Percentiles rank a stretch among this genome's conserved stretches.
These are phyloP conservation scores for Trifolium repens DNA, from an alignment of 306 rosid genomes.

Conservation along the genomic window DNA sequence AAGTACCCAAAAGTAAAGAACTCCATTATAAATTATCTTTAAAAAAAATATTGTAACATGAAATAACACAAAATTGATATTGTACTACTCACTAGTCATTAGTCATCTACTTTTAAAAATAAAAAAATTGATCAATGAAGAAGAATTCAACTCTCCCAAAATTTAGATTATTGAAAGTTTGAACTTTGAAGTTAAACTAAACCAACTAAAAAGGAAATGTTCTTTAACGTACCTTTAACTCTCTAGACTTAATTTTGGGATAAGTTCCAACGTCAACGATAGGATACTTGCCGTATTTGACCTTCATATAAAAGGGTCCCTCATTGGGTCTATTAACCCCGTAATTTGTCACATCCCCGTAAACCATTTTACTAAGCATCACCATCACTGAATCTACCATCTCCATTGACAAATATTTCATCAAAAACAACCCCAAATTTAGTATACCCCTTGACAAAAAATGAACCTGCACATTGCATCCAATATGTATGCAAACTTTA, in stretches of 20 bases:
- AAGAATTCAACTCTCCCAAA: neutral
- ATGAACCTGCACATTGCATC: slow-evolving; percentile 55
- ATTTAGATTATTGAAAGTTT: neutral
- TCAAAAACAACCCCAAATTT: slow-evolving; percentile 48
- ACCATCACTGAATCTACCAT: slow-evolving; percentile 60
- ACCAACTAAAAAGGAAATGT: neutral
- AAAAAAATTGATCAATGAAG: too few species aligned
- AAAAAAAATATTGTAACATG: too few species aligned
- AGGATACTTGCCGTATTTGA: slow-evolving; percentile 70
- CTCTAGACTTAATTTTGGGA: slow-evolving; percentile 55
- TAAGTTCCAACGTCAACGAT: slow-evolving; percentile 57
- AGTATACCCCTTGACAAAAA: slow-evolving; percentile 57
- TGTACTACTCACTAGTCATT: too few species aligned
- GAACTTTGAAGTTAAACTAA: neutral
- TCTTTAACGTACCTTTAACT: slow-evolving; percentile 57
- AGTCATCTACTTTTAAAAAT: too few species aligned
- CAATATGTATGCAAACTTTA: neutral
- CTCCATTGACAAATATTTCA: slow-evolving; percentile 53
- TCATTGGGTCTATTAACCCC: slow-evolving; percentile 66
- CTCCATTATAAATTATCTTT: too few species aligned
- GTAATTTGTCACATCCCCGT: slow-evolving; percentile 57
- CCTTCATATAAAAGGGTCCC: slow-evolving; percentile 76
- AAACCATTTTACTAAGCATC: slow-evolving; percentile 54
- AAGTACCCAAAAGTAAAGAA: too few species aligned
- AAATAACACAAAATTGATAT: too few species aligned